Percentiles rank a stretch among this genome's conserved stretches.
Conservation (phyloP, 768 basidiomycete species). For the Aureoboletus auriporus region DNA sequence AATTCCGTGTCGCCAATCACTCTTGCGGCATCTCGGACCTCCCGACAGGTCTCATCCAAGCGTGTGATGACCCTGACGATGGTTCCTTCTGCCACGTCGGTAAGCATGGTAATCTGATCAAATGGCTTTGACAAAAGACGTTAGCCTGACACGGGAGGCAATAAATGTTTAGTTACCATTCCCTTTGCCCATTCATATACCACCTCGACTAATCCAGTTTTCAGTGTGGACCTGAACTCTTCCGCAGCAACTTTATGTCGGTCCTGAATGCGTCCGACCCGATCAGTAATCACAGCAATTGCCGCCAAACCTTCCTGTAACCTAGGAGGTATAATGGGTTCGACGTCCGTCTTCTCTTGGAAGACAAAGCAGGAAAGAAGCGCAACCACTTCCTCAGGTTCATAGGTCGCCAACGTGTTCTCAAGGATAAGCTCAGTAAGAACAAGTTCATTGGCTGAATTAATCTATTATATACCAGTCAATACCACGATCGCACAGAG, state of each 20-base stretch:
- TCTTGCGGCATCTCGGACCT: slow-evolving; percentile 94
- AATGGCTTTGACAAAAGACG: slow-evolving; percentile 63
- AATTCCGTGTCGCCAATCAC: slow-evolving; percentile 95
- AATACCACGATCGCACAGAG: not conserved
- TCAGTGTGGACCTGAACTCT: slow-evolving; percentile 74
- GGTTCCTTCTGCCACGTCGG: slow-evolving; percentile 94
- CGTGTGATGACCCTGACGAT: slow-evolving; percentile 96
- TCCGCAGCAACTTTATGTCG: slow-evolving; percentile 72
- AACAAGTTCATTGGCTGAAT: slow-evolving; percentile 95
- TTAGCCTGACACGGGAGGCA: not conserved
- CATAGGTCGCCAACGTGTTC: slow-evolving; percentile 86
- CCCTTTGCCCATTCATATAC: slow-evolving; percentile 99
- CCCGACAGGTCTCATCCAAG: slow-evolving; percentile 93
- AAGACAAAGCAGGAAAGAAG: slow-evolving; percentile 96
- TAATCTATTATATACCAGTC: slow-evolving; percentile 59
- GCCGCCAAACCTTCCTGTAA: slow-evolving; percentile 77
- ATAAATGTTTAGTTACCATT: slow-evolving; percentile 61
- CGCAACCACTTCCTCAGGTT: slow-evolving; percentile 95
- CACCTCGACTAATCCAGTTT: slow-evolving; percentile 91
- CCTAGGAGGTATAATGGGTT: slow-evolving; percentile 76
- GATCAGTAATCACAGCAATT: slow-evolving; percentile 73
- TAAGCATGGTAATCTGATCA: slow-evolving; percentile 86
- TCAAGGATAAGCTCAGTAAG: slow-evolving; percentile 96
- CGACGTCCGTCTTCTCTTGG: slow-evolving; percentile 94
- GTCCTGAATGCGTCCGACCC: slow-evolving; percentile 78